These are phyloP conservation scores for Nitzschia inconspicua DNA, from an alignment of 108 stramenopile genomes.

Conservation along the genomic window DNA sequence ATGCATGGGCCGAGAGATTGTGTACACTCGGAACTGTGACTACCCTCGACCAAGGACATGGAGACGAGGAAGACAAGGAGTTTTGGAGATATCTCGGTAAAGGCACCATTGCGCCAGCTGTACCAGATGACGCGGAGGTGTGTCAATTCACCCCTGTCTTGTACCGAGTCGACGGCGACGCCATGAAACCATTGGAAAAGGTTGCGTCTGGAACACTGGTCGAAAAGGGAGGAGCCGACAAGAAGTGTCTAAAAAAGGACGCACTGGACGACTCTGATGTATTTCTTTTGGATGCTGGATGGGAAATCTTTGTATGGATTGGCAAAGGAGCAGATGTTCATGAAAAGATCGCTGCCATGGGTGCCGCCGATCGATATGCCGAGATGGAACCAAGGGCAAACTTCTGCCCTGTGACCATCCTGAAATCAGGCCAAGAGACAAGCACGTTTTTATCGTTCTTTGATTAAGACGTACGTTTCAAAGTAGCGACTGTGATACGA, in stretches of 20 bases:
- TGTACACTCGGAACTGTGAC: constrained; percentile 36
- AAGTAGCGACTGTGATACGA: no score
- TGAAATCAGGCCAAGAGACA: constrained; percentile 23
- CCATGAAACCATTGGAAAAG: constrained; percentile 35
- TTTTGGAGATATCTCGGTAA: constrained; percentile 86
- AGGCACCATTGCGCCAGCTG: constrained; percentile 15
- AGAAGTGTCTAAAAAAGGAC: constrained; percentile 30
- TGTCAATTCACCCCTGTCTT: constrained; percentile 37
- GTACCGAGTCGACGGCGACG: constrained; percentile 48
- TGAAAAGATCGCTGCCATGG: constrained; percentile 75
- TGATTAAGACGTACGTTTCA: no score
- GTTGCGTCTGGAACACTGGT: constrained; percentile 34
- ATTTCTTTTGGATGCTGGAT: constrained; percentile 70
- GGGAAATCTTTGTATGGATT: constrained; percentile 73
- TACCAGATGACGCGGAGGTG: constrained; percentile 5
- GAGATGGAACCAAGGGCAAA: constrained; percentile 27
- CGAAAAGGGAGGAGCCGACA: constrained; percentile 7
- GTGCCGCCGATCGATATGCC: constrained; percentile 31
- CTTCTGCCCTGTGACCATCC: constrained; percentile 34
- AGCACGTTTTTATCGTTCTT: constrained; percentile 1
- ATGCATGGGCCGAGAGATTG: constrained; percentile 29
- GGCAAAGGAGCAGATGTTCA: constrained; percentile 55
- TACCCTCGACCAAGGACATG: constrained; percentile 40
- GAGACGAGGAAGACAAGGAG: constrained; percentile 50
- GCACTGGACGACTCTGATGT: constrained; percentile 54